phyloP scores from a whole-genome alignment of 371 early-diverging fungal species.

The Mortierella sp. region DNA sequence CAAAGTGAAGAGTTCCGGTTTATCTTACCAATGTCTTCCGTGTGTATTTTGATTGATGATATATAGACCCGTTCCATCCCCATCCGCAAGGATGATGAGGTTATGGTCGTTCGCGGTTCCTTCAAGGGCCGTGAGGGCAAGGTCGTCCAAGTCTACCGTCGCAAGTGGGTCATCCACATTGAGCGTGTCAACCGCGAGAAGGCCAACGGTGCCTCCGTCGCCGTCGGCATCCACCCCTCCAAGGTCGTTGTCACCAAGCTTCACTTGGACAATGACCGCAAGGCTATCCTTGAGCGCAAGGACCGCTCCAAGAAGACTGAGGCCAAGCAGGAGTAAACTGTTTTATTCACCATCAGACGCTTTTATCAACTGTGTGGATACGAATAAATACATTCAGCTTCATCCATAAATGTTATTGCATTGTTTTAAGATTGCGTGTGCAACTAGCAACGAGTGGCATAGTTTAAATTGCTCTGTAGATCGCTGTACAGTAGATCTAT shows the following conservation, averaged over 20 bases:
- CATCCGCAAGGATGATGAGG: conserved; percentile 98
- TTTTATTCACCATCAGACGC: conserved; percentile 4
- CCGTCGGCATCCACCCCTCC: conserved; percentile 97
- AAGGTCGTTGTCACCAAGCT: conserved; percentile 97
- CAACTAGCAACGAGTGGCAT: background rate
- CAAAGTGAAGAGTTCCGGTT: background rate
- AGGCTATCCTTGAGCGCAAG: conserved; percentile 88
- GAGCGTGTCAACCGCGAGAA: conserved; percentile 97
- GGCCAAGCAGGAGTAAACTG: conserved; percentile 54
- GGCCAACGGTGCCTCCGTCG: conserved; percentile 95
- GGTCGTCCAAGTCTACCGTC: conserved; percentile 96
- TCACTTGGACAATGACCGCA: conserved; percentile 97
- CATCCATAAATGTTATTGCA: conserved; percentile 8
- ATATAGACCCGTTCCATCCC: conserved; percentile 90
- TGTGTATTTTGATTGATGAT: conserved; percentile 17
- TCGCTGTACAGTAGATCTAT: no score
- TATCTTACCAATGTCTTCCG: conserved; percentile 16
- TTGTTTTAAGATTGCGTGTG: background rate
- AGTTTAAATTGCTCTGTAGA: no score
- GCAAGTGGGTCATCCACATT: conserved; percentile 98
- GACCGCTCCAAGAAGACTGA: conserved; percentile 62
- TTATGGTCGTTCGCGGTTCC: conserved; percentile 93
- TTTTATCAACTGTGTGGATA: conserved; percentile 3
- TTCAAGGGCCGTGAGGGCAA: conserved; percentile 98
- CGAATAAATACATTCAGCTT: conserved; percentile 13